Evolutionary conservation across 306 rosid genomes (phyloP), one percentile per base, ranked within the genome.

Genomic region (Pueraria montana): DNA sequence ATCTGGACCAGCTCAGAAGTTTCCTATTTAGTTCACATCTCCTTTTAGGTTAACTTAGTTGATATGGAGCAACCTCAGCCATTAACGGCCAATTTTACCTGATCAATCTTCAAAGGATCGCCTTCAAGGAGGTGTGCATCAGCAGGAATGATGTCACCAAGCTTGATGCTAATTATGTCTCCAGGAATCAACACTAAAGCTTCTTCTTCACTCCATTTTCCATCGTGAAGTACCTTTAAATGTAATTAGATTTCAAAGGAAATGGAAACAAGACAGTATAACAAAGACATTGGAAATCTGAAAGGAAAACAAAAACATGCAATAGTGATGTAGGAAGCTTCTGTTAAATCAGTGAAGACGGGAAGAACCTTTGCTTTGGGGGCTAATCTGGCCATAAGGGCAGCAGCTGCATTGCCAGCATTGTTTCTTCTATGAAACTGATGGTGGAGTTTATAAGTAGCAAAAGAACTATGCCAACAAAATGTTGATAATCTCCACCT

Each of bases 401-500:
- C 34, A 30, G 34, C 34, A 2, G 34, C 34, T 30, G 34, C 34
- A 30, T 30, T 30, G 34, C 34, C 34, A 30, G 34, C 34, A 30
- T 30, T 30, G 34, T 30, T 30, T 30, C 34, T 88, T 92, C 97
- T 18, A 89, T 79, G 74, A 90, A 92, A 87, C 92, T 92, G 53
- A 92, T 89, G 88, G 94, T 90, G 16, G 97, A 90, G 80, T 92
- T 92, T 68, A 92, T 81, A 30, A 92, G 2, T 17, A 92, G 91
- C 75, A 92, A 83, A 76, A 88, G 40, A 13, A 89, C 36, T 81
- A 92, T 89, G 61, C 97, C 97, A 52, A n/a, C 84, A 83, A 92
- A 92, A 82, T 92, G 91, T 24, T 84, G 92, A 77, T 90, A 92
- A 78, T 92, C 97, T 20, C 56, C 36, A 0, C 2, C 8, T 74